Base-by-base conservation (phyloP, 768 basidiomycete genomes). In the Macrolepiota fuliginosa region DNA sequence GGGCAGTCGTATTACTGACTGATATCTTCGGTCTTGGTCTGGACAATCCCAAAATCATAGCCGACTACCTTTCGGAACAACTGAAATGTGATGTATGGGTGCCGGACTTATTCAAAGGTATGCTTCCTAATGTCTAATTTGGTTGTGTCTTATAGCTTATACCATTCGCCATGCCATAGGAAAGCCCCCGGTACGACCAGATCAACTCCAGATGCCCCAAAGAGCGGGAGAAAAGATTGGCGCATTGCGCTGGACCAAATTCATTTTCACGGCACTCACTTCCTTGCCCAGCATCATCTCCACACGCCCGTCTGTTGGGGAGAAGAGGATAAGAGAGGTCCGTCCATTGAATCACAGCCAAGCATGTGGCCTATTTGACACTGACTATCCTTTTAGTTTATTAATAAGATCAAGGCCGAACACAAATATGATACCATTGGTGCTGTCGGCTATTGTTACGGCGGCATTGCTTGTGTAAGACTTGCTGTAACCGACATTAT, bases 61-160 rank as follows among this genome's bases (percentile, higher is more conserved):
- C 86, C 1, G 86, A 88, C 69, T 72, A 75, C 27, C 67, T 86
- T 24, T 77, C 85, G 7, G 71, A 78, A 59, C 65, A 71, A 17
- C 66, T 87, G 29, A 71, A 74, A 17, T 83, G 85, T 63, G 87
- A 88, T 65, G 85, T 87, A 17, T 88, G 83, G 81, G 76, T 85
- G 17, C 87, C 86, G 9, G 85, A 89, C 71, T 69, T 84, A 52
- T 88, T 87, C 65, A 68, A 75, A 62, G 87, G 86, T 82, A 78
- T 79, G 19, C 67, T 84, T 46, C 62, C 84, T n/a, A 83, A 80
- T 57, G 42, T 24, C 40, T 36, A 39, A 1, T 35, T 58, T 29
- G 45, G 6, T 25, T 57, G 13, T 19, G 11, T 15, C 45, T 55
- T 6, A 50, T 5, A 17, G 17, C 32, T 35, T 39, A 55, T 50